Percentiles rank a stretch among this genome's conserved stretches.
Evolutionary conservation across 2,329 filamentous ascomycete species (phyloP).

Genomic region (Bipolaris zeicola): DNA sequence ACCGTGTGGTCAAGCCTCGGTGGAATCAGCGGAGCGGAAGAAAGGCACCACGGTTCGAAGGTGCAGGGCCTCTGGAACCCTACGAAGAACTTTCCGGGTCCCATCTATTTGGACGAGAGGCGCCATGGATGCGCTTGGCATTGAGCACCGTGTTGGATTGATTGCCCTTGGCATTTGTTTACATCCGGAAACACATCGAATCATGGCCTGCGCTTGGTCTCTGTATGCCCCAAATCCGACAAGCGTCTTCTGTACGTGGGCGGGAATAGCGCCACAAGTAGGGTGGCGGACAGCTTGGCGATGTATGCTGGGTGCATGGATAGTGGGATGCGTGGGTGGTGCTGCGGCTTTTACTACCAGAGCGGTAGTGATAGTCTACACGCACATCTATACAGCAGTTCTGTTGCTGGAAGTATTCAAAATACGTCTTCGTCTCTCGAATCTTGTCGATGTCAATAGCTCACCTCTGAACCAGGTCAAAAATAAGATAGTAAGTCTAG

Average conservation of each 20-base stretch:
- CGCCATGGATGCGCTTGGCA: constrained; percentile 22
- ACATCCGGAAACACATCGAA: constrained; percentile 18
- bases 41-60: constrained; percentile 24
- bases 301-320: constrained; percentile 8
- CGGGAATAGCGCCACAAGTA: not conserved
- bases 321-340: not conserved
- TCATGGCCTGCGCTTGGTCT: constrained; percentile 8
- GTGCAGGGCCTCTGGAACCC: constrained; percentile 5
- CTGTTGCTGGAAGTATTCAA: not conserved
- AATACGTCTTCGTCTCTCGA: not conserved
- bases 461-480: not conserved
- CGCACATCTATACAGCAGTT: not conserved
- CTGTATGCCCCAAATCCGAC: not conserved
- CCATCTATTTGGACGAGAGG: constrained; percentile 5
- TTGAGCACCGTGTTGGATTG: constrained; percentile 43
- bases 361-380: not conserved
- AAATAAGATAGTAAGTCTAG: not conserved
- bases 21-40: constrained; percentile 9
- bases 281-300: constrained; percentile 27
- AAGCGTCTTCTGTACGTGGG: constrained; percentile 12
- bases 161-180: constrained; percentile 21
- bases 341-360: not conserved
- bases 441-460: not conserved
- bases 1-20: constrained; percentile 11
- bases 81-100: constrained; percentile 21